A percentile compares a stretch with the other conserved stretches of the same genome.
phyloP scores from a whole-genome alignment of 2,329 filamentous ascomycete species.

The Aplosporella prunicola region DNA sequence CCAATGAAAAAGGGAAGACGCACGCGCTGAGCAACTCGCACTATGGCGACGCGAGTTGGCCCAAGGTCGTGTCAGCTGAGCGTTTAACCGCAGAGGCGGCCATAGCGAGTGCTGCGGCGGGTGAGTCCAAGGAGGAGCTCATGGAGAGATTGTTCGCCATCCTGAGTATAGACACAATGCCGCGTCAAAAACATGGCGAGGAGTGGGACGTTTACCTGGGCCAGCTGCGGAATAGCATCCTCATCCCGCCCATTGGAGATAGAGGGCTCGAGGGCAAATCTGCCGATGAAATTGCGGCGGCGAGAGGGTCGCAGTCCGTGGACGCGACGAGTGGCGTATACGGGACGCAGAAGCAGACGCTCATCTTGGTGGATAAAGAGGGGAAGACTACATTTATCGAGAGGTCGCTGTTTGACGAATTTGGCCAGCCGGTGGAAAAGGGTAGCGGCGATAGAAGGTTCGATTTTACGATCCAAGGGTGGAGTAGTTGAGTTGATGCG shows the following conservation, averaged over 20 bases:
- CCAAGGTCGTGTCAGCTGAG: conserved; percentile 52
- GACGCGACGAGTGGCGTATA: conserved; percentile 43
- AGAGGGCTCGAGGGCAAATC: conserved; percentile 33
- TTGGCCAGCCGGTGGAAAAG: conserved; percentile 38
- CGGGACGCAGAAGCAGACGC: conserved; percentile 55
- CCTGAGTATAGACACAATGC: conserved; percentile 47
- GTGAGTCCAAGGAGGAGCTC: conserved; percentile 39
- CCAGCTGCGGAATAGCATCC: conserved; percentile 50
- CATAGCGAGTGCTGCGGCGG: conserved; percentile 30
- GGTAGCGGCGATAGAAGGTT: conserved; percentile 40
- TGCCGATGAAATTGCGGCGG: conserved; percentile 33
- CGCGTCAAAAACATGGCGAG: conserved; percentile 39
- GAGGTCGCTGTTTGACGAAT: conserved; percentile 48
- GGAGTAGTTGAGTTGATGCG: too few species aligned
- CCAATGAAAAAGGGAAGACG: conserved; percentile 40
- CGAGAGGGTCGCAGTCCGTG: conserved; percentile 23
- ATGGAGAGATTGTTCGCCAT: conserved; percentile 44
- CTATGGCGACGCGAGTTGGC: conserved; percentile 51
- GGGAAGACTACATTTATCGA: conserved; percentile 53
- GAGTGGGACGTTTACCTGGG: conserved; percentile 47
- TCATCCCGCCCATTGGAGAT: conserved; percentile 48
- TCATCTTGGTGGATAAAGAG: conserved; percentile 47
- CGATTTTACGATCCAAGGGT: conserved; percentile 40
- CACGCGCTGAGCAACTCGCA: conserved; percentile 53
- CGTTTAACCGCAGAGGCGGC: conserved; percentile 42